Conservation (phyloP, 2,329 filamentous ascomycete genomes). For the Fusarium pininemorale region DNA sequence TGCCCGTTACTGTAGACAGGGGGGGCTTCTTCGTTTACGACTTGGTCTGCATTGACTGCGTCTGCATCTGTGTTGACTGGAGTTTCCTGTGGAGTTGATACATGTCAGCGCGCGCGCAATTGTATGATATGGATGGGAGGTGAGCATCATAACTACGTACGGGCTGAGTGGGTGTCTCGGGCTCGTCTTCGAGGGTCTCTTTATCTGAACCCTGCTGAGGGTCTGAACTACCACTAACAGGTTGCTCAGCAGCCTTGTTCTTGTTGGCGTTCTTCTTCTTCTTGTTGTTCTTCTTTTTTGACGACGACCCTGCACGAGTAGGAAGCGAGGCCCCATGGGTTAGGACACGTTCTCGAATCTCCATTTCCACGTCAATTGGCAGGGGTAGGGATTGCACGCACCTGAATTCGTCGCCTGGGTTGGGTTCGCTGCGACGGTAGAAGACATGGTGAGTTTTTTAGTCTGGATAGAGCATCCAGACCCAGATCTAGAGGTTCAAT, state of each 20-base stretch:
- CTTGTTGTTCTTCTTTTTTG: slow-evolving; percentile 67
- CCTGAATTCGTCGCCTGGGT: slow-evolving; percentile 49
- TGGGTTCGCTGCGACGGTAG: slow-evolving; percentile 48
- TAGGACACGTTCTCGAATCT: slow-evolving; percentile 45
- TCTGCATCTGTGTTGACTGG: slow-evolving; percentile 36
- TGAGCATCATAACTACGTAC: slow-evolving; percentile 39
- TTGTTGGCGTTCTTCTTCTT: slow-evolving; percentile 67
- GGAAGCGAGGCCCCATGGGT: slow-evolving; percentile 38
- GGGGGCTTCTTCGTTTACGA: slow-evolving; percentile 28
- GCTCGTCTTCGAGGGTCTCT: slow-evolving; percentile 56
- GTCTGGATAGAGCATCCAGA: slow-evolving; percentile 35
- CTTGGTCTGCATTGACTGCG: slow-evolving; percentile 28
- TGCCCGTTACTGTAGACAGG: slow-evolving; percentile 52
- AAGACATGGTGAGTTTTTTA: slow-evolving; percentile 51
- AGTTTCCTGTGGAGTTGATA: slow-evolving; percentile 41
- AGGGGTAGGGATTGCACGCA: slow-evolving; percentile 44
- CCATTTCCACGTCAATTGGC: slow-evolving; percentile 34
- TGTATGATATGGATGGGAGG: slow-evolving; percentile 14
- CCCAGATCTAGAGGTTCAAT: slow-evolving; percentile 14
- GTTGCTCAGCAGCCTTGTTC: slow-evolving; percentile 52
- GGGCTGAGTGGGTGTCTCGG: slow-evolving; percentile 51
- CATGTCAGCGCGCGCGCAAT: slow-evolving; percentile 37
- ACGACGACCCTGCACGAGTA: slow-evolving; percentile 48
- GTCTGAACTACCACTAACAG: slow-evolving; percentile 48
- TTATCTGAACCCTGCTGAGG: slow-evolving; percentile 50